These are phyloP conservation scores for Marchantia paleacea DNA, from an alignment of 225 moss, liverwort and hornwort genomes.

Conservation along the genomic window DNA sequence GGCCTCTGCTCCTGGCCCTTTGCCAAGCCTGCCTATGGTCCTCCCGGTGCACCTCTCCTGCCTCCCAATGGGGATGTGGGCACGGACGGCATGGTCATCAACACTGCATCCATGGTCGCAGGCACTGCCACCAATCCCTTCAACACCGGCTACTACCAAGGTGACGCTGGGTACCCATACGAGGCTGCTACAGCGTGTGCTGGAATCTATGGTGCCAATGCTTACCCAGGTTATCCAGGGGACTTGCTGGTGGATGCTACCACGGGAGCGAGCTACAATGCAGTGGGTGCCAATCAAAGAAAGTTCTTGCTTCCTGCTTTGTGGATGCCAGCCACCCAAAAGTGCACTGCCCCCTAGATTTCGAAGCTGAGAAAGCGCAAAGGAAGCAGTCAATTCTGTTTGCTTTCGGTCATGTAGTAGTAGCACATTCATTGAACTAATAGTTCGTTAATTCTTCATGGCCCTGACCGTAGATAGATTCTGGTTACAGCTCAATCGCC, in stretches of 20 bases:
- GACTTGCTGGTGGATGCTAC: slow-evolving; percentile 38
- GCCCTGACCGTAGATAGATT: slow-evolving; percentile 1
- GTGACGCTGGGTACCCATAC: slow-evolving; percentile 53
- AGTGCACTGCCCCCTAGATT: slow-evolving; percentile 33
- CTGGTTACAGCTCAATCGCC: not conserved
- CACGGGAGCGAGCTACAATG: slow-evolving; percentile 70
- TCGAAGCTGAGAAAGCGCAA: too few relatives aligned
- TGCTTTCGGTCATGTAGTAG: not conserved
- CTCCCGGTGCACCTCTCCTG: slow-evolving; percentile 42
- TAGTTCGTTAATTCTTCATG: not conserved
- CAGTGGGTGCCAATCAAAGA: slow-evolving; percentile 47
- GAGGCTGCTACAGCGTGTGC: slow-evolving; percentile 75
- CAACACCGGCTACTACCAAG: slow-evolving; percentile 70
- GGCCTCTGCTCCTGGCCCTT: slow-evolving; percentile 85
- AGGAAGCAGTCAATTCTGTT: not conserved
- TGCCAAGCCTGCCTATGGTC: slow-evolving; percentile 55
- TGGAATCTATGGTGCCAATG: slow-evolving; percentile 65
- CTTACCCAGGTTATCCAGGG: slow-evolving; percentile 66
- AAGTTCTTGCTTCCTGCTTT: slow-evolving; percentile 71
- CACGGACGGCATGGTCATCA: slow-evolving; percentile 80
- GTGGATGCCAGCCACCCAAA: slow-evolving; percentile 59
- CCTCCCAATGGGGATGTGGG: slow-evolving; percentile 76
- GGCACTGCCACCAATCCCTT: slow-evolving; percentile 79
- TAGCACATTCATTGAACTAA: slow-evolving; percentile 7
- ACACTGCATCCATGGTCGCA: slow-evolving; percentile 64